Evolutionary conservation across 768 basidiomycete genomes (phyloP).

Genomic region (Agaricus subrufescens): DNA sequence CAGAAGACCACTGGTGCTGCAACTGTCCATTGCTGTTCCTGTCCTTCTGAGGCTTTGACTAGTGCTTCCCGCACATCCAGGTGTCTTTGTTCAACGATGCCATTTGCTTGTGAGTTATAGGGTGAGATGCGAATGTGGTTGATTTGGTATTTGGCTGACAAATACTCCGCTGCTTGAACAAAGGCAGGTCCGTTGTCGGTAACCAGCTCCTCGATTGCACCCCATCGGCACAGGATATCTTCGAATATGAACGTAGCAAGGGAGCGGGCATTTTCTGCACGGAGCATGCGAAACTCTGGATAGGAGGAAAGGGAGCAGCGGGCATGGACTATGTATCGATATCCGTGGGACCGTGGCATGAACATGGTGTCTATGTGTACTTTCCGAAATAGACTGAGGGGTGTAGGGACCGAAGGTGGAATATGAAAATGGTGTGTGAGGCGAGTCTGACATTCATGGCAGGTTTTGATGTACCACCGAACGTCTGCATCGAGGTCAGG

Average conservation of each 20-base stretch:
- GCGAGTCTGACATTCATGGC: constrained; percentile 21
- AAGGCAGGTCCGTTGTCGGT: no score
- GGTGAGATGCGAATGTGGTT: constrained; percentile 33
- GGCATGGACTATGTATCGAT: no score
- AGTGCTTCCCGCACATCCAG: constrained; percentile 21
- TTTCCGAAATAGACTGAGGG: constrained; percentile 20
- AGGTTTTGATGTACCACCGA: no score
- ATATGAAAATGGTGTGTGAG: constrained; percentile 17
- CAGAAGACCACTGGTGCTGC: constrained; percentile 23
- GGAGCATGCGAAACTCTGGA: no score
- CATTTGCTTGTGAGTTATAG: constrained; percentile 40
- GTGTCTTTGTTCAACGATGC: constrained; percentile 29
- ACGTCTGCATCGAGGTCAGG: no score
- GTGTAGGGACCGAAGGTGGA: constrained; percentile 21
- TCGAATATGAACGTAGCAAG: no score
- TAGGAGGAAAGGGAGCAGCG: no score
- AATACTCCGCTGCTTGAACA: no score
- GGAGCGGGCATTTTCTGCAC: no score
- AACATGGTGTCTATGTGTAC: constrained; percentile 26
- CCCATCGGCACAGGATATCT: no score
- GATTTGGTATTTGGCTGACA: constrained; percentile 21
- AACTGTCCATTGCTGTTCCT: constrained; percentile 25
- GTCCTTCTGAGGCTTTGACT: constrained; percentile 24
- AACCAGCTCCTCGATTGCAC: no score
- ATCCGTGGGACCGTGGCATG: constrained; percentile 14